These are phyloP conservation scores for Lentinus tigrinus DNA, from an alignment of 768 basidiomycete genomes.

Conservation along the genomic window DNA sequence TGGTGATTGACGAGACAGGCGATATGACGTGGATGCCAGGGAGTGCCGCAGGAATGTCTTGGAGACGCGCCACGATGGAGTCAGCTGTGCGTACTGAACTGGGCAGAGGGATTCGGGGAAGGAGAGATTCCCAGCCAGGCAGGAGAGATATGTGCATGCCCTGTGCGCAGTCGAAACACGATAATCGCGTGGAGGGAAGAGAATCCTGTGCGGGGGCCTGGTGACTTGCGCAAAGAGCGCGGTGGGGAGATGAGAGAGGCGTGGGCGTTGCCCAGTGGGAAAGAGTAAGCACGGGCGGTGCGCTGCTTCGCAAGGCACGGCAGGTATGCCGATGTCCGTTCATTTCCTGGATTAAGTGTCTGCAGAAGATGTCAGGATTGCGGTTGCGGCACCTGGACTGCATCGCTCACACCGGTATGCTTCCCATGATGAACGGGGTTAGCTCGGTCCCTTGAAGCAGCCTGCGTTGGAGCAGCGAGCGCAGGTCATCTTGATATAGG, in stretches of 20 bases:
- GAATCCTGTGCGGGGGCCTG: slow-evolving; percentile 7
- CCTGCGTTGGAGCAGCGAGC: no score
- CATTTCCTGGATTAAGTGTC: background rate
- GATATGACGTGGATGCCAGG: slow-evolving; percentile 10
- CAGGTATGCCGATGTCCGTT: slow-evolving; percentile 7
- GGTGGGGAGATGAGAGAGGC: slow-evolving; percentile 4
- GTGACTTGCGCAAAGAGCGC: slow-evolving; percentile 6
- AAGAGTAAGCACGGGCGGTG: slow-evolving; percentile 7
- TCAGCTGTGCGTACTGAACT: slow-evolving; percentile 8
- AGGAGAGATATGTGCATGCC: background rate
- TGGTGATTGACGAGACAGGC: background rate
- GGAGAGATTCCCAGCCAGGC: slow-evolving; percentile 12
- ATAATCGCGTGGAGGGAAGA: slow-evolving; percentile 9
- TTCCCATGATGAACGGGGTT: no score
- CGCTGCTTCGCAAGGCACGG: slow-evolving; percentile 5
- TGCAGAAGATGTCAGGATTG: background rate
- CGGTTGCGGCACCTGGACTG: no score
- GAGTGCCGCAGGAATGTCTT: background rate
- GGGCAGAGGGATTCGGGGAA: slow-evolving; percentile 14
- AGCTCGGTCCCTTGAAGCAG: no score
- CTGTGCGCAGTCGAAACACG: slow-evolving; percentile 11
- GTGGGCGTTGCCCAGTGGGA: slow-evolving; percentile 3
- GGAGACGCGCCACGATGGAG: slow-evolving; percentile 16
- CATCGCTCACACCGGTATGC: no score
- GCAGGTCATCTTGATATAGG: no score